Evolutionary conservation across 192 early-diverging fungal species (phyloP), one percentile per base, ranked within the genome.

Genomic region (Backusella circina): DNA sequence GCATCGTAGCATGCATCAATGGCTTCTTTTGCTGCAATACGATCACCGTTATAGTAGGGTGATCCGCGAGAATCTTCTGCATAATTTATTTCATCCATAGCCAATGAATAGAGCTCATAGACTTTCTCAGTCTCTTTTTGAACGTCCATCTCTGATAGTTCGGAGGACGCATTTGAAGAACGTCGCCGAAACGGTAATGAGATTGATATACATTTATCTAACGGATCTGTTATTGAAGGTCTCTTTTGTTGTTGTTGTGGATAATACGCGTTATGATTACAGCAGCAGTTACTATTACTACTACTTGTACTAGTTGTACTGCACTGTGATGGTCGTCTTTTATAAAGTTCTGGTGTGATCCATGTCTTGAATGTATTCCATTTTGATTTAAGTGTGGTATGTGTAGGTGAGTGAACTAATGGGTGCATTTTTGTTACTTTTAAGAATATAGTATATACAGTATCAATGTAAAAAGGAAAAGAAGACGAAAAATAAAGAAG

Each of bases 41-140:
- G 80, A 71, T 83, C 82, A 21, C 80, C 82, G 37, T 77, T 78
- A 61, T 83, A 83, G 31, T 83, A 83, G 3, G 80, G 79, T 0
- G 82, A 78, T 76, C 82, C 82, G 38, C 82, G 82, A n/a, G 82
- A 79, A 39, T 83, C 82, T 37, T 83, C 82, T 70, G 82, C 82
- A 69, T 80, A 83, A 61, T 37, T 37, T 35, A 73, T 54, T 54
- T 73, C 73, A 44, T 74, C 73, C 36, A 66, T 31, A 39, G 73
- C 73, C 23, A 65, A 32, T 39, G 33, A 26, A 66, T 74, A 67
- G 1, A 74, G 61, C 16, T 65, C 64, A 18, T 74, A 65, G 39
- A 74, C 15, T 15, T 38, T 64, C 21, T 64, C 38, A 28, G 21
- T 66, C 31, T 74, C 64, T 74, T 74, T 37, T 36, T 35, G 28